Percentiles rank a stretch among this genome's conserved stretches.
These are phyloP conservation scores for Tremella mesenterica DNA, from an alignment of 768 basidiomycete genomes.

Conservation along the genomic window DNA sequence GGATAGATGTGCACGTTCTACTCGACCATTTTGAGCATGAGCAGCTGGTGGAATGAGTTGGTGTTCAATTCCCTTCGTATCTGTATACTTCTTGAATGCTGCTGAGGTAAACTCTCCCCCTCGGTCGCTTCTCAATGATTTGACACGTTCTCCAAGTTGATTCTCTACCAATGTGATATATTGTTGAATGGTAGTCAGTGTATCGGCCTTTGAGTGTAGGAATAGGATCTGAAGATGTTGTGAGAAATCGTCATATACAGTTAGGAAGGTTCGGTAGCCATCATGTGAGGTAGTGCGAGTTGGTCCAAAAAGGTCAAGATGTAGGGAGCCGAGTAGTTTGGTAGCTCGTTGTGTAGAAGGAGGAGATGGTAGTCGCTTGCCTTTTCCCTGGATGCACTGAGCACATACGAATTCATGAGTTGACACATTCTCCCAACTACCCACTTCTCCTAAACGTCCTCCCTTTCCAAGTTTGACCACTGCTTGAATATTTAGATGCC, in stretches of 20 bases:
- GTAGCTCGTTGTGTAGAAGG: not conserved
- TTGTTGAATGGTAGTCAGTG: not conserved
- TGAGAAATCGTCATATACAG: not conserved
- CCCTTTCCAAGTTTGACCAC: not conserved
- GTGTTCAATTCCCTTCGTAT: slow-evolving; percentile 6
- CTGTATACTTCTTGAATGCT: not conserved
- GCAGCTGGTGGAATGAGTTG: not conserved
- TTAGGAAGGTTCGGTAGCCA: not conserved
- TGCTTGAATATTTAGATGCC: not conserved
- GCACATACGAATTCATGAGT: not conserved
- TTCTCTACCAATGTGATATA: not conserved
- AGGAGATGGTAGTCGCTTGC: not conserved
- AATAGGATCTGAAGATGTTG: not conserved
- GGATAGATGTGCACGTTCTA: slow-evolving; percentile 5
- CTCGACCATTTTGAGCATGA: slow-evolving; percentile 10
- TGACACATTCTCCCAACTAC: not conserved
- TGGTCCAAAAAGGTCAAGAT: not conserved
- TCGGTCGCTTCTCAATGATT: not conserved
- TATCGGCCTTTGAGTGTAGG: not conserved
- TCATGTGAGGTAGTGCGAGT: not conserved
- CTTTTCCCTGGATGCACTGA: no score
- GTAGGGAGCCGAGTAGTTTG: not conserved
- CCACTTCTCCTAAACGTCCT: not conserved
- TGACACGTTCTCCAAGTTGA: not conserved
- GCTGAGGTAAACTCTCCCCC: slow-evolving; percentile 4